Percentiles rank a stretch among this genome's conserved stretches.
phyloP scores from a whole-genome alignment of 352 stramenopile species.

The Aphanomyces euteiches region DNA sequence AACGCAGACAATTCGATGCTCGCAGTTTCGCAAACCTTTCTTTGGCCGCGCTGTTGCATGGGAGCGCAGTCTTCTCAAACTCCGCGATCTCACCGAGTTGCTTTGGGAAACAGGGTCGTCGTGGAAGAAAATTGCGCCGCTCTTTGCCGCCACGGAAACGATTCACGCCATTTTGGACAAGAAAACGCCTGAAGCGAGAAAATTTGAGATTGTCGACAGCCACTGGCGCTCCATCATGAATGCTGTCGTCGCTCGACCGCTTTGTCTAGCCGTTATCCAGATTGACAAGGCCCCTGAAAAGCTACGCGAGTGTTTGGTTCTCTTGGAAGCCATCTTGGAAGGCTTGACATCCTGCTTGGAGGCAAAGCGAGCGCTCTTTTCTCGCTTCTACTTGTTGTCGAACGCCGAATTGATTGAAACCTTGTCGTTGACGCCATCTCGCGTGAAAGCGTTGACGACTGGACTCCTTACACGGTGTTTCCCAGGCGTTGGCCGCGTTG shows the following conservation, averaged over 20 bases:
- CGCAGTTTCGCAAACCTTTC: conserved; percentile 91
- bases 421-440: conserved; percentile 34
- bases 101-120: conserved; percentile 41
- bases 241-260: conserved; percentile 35
- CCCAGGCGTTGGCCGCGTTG: conserved; percentile 46
- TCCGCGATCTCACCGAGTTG: conserved; percentile 41
- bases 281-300: conserved; percentile 37
- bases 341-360: conserved; percentile 51
- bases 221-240: conserved; percentile 40
- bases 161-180: conserved; percentile 41
- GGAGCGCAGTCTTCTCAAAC: conserved; percentile 47
- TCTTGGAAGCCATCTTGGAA: conserved; percentile 48
- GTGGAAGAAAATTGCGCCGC: conserved; percentile 48
- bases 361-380: conserved; percentile 48
- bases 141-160: conserved; percentile 43
- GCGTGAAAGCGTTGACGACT: not conserved
- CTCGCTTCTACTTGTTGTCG: conserved; percentile 65
- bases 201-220: conserved; percentile 44
- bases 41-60: conserved; percentile 55
- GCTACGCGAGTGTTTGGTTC: conserved; percentile 38
- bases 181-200: conserved; percentile 40
- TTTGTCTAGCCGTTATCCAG: conserved; percentile 42
- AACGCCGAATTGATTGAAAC: conserved; percentile 53
- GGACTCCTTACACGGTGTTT: conserved; percentile 50
- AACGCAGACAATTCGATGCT: conserved; percentile 93